A percentile compares a stretch with the other conserved stretches of the same genome.
Evolutionary conservation across 2,329 filamentous ascomycete species (phyloP).

Genomic region (Colletotrichum salicis): DNA sequence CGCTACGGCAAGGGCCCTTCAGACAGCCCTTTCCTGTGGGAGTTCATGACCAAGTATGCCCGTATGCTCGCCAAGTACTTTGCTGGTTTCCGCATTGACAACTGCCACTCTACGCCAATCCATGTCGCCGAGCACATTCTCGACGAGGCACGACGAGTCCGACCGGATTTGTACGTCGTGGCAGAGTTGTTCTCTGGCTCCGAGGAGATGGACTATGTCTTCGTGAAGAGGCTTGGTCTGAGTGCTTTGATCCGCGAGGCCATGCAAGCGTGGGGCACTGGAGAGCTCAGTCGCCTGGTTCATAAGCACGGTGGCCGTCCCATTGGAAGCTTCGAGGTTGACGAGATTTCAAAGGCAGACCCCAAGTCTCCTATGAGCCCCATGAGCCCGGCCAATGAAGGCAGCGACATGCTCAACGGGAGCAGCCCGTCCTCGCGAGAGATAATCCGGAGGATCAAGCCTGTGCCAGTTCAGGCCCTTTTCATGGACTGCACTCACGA

Average conservation of each 20-base stretch:
- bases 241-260: slow-evolving; percentile 94
- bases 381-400: slow-evolving; percentile 44
- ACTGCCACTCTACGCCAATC: slow-evolving; percentile 95
- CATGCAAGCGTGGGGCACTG: slow-evolving; percentile 98
- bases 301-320: slow-evolving; percentile 93
- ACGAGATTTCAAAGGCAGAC: slow-evolving; percentile 78
- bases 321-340: slow-evolving; percentile 97
- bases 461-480: slow-evolving; percentile 88
- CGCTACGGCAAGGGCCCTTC: slow-evolving; percentile 83
- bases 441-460: slow-evolving; percentile 82
- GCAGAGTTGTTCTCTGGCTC: slow-evolving; percentile 96
- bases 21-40: slow-evolving; percentile 94
- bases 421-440: slow-evolving; percentile 61
- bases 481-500: slow-evolving; percentile 99
- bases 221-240: slow-evolving; percentile 91
- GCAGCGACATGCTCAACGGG: slow-evolving; percentile 42
- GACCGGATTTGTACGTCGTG: slow-evolving; percentile 89
- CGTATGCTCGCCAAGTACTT: slow-evolving; percentile 95
- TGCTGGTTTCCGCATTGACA: slow-evolving; percentile 94
- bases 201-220: slow-evolving; percentile 95
- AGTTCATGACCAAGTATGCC: slow-evolving; percentile 94
- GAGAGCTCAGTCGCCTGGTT: slow-evolving; percentile 89
- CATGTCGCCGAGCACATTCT: slow-evolving; percentile 95
- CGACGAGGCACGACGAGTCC: slow-evolving; percentile 88
- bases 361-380: slow-evolving; percentile 45